Evolutionary conservation across 352 stramenopile genomes (phyloP), one percentile per base, ranked within the genome.

Genomic region (Peronosclerospora sorghi): DNA sequence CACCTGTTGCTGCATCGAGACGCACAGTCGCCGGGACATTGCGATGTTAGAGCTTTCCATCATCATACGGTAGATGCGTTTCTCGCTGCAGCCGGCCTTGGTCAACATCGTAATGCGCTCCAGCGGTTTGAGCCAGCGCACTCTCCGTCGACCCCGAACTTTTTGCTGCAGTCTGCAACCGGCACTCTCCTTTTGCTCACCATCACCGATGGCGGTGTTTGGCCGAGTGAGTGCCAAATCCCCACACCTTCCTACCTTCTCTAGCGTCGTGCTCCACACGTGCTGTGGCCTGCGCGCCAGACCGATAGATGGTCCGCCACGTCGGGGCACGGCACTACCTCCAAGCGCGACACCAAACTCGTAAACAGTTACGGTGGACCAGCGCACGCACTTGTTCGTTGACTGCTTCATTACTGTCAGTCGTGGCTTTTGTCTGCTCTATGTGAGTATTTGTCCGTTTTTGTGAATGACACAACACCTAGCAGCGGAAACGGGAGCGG

Each of bases 91-190:
- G n/a, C 65, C 65, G 5, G 65, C 65, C 26, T 65, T 56, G 2
- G 54, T 55, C 18, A 73, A 49, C 62, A 74, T 72, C 20, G 50
- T 58, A 4, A 71, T 53, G 12, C 59, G 59, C 42, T 70, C 60
- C 6, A 75, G 57, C n/a, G 70, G 70, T 45, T 82, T 82, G 37
- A 82, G 50, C 68, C 68, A 82, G 14, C 66, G 69, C 45, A 82
- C 69, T 42, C 51, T 36, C 0, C 56, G 27, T 20, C 18, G 35
- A 1, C 17, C 35, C 1, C 51, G 43, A 3, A 24, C 46, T 21
- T 57, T 54, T 13, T 35, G 49, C 28, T 46, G 28, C 34, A 57
- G 28, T 4, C 41, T 40, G 17, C 40, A n/a, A 4, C 49, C 35
- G n/a, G 13, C 34, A 13, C 24, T 54, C 35, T 48, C 45, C 34